Evolutionary conservation across 2,329 filamentous ascomycete genomes (phyloP).

Genomic region (Colletotrichum brevisporum): DNA sequence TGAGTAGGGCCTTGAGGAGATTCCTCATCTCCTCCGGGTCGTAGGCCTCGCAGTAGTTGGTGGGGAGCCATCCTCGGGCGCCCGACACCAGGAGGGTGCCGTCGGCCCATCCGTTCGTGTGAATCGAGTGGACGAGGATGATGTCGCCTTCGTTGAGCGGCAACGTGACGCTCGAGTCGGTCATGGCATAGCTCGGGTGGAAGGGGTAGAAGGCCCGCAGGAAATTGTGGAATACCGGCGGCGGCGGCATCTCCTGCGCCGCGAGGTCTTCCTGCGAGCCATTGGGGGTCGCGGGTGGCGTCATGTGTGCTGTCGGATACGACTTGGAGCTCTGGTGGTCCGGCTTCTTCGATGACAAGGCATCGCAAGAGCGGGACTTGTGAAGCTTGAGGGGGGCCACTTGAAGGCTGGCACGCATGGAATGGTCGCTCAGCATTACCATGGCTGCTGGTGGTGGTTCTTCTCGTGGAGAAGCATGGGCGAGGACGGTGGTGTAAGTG

Average conservation of each 20-base stretch:
- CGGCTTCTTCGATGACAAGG: slow-evolving; percentile 45
- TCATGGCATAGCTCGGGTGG: slow-evolving; percentile 81
- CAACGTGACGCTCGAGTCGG: slow-evolving; percentile 89
- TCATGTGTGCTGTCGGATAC: slow-evolving; percentile 74
- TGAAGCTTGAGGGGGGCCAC: slow-evolving; percentile 72
- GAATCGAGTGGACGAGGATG: slow-evolving; percentile 94
- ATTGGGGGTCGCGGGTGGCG: slow-evolving; percentile 82
- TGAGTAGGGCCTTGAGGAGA: slow-evolving; percentile 86
- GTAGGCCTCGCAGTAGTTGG: slow-evolving; percentile 97
- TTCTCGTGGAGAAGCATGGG: slow-evolving; percentile 55
- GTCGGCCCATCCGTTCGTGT: slow-evolving; percentile 98
- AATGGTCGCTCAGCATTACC: slow-evolving; percentile 63
- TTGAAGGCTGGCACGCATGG: slow-evolving; percentile 70
- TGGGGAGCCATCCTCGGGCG: slow-evolving; percentile 93
- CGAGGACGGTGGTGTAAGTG: slow-evolving; percentile 16
- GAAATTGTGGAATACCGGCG: slow-evolving; percentile 91
- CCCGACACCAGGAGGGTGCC: slow-evolving; percentile 90
- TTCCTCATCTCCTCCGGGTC: slow-evolving; percentile 89
- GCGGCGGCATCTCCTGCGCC: slow-evolving; percentile 54
- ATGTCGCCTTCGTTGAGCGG: slow-evolving; percentile 92
- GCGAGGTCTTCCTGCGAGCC: slow-evolving; percentile 73
- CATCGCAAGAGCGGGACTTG: slow-evolving; percentile 53
- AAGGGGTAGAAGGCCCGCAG: slow-evolving; percentile 95
- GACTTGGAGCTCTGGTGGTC: slow-evolving; percentile 54
- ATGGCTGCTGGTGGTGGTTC: slow-evolving; percentile 55